A percentile compares a stretch with the other conserved stretches of the same genome.
These are phyloP conservation scores for Eucalyptus virginea DNA, from an alignment of 345 rosid species.

Conservation along the genomic window DNA sequence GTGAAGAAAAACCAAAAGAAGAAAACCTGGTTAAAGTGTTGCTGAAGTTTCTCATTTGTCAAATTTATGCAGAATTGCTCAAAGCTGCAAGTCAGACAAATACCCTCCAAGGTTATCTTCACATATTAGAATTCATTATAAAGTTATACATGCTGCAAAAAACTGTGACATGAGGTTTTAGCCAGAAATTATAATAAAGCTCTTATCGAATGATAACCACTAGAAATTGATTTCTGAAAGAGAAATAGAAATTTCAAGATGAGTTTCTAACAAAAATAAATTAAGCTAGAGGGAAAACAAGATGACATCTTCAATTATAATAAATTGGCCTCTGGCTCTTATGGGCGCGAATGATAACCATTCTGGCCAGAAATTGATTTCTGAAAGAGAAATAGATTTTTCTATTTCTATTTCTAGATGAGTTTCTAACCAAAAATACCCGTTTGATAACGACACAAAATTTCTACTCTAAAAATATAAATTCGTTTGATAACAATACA, in stretches of 20 bases:
- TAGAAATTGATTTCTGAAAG: no score
- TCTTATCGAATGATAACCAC: no score
- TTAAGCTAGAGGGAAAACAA: not conserved
- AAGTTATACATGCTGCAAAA: not conserved
- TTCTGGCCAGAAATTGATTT: no score
- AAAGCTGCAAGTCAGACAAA: slow-evolving; percentile 44
- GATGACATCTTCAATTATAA: not conserved
- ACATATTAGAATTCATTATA: not conserved
- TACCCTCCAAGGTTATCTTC: not conserved
- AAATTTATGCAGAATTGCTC: slow-evolving; percentile 99
- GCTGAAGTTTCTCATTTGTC: slow-evolving; percentile 99
- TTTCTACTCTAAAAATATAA: no score
- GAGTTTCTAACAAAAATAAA: no score
- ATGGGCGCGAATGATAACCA: not conserved
- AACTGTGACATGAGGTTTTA: not conserved
- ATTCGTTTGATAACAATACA: no score
- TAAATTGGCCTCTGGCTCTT: not conserved
- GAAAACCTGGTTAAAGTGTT: slow-evolving; percentile 96
- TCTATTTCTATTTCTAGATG: no score
- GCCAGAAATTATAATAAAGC: no score
- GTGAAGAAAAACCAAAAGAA: not conserved
- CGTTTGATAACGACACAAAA: no score
- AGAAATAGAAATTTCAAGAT: no score
- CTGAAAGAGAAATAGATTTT: no score
- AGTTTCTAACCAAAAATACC: no score